Conservation (phyloP, 352 stramenopile genomes). For the Pelagophyceae sp. region DNA sequence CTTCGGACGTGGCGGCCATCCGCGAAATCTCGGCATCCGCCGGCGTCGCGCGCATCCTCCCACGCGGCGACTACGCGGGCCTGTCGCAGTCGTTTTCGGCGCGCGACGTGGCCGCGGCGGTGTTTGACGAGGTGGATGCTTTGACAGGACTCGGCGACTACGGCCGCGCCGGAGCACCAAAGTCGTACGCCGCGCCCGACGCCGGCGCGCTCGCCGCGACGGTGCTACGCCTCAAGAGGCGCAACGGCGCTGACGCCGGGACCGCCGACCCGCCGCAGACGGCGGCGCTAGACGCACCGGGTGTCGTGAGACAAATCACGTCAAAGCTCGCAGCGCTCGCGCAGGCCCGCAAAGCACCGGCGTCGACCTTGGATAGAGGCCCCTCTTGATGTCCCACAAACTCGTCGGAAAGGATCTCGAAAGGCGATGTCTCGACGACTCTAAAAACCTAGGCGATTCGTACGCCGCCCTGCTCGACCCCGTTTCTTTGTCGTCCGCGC, state of each 20-base stretch:
- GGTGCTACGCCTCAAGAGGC: too few relatives aligned
- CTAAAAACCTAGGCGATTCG: neutral
- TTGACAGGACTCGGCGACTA: neutral
- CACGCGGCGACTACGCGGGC: neutral
- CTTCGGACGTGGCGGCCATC: neutral
- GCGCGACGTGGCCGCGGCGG: neutral
- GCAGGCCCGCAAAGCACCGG: neutral
- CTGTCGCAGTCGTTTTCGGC: neutral
- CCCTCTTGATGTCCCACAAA: neutral
- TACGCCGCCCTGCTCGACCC: neutral
- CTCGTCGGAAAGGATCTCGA: neutral
- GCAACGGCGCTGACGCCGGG: too few relatives aligned
- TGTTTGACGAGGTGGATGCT: neutral
- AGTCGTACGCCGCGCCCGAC: neutral
- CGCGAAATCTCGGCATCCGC: neutral
- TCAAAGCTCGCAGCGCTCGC: neutral
- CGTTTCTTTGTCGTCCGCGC: neutral
- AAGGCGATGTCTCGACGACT: neutral
- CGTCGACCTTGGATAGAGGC: neutral
- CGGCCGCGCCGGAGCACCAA: neutral
- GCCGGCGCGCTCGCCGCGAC: neutral
- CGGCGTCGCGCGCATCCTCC: neutral
- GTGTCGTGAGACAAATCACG: neutral
- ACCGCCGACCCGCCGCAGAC: too few relatives aligned
- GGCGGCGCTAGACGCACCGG: neutral